Base-by-base conservation (phyloP, 345 rosid species). In the Microthlaspi erraticum region DNA sequence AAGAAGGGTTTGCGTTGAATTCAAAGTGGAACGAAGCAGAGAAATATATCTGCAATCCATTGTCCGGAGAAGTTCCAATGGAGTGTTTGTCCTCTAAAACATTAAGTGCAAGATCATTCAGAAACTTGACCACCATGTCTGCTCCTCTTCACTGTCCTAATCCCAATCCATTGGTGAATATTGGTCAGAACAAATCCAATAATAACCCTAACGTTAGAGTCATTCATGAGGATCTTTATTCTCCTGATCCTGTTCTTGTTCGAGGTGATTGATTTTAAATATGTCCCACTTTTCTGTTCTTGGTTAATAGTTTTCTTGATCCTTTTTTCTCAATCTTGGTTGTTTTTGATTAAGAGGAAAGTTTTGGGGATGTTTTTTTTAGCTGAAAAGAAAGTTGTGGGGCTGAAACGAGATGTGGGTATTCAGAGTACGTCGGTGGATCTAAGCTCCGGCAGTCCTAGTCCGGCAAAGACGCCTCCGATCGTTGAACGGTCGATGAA, bases 11-110 rank as follows among this genome's bases (percentile, higher is more conserved):
- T 78, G 84, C 91, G 17, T 78, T 95, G 60, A 83, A 95, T 56
- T 90, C 99, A 0, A 92, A 95, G 67, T 95, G 99, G 99, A 88
- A 81, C 60, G 98, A 95, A 73, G 99, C 99, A 16, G 98, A 95
- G 86, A 92, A 85, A 38, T 95, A 95, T 73, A 95, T 95, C 10
- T 81, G 94, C 71, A 95, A 95, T 59, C 99, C 99, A 33, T 82
- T 83, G n/a, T 95, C 99, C n/a, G 98, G 99, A 64, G 85, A 90
- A 74, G 88, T 92, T 26, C 99, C 99, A n/a, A 79, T 83, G 96
- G 99, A 92, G 75, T 95, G 99, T 78, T 78, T 95, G 23, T 95
- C 99, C 16, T 87, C 96, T 3, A 93, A 88, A 79, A 86, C 96
- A 23, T 73, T 90, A 3, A 81, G 90, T 31, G 88, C 83, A 26